Base-by-base conservation (phyloP, 495 filamentous ascomycete species). In the Penicillium salamii region DNA sequence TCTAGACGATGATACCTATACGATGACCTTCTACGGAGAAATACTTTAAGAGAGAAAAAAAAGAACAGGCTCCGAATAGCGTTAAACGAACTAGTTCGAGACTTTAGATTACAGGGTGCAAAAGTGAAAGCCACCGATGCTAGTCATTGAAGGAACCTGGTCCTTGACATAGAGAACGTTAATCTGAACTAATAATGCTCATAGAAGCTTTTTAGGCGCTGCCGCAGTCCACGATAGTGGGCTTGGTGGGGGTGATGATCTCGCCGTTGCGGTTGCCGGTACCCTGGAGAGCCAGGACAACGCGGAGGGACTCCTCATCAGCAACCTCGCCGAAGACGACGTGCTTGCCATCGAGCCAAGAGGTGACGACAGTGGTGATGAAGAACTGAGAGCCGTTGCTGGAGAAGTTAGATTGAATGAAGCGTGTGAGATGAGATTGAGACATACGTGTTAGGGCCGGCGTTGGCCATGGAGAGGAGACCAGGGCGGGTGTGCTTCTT, bases 331-430 rank as follows among this genome's bases (percentile, higher is more conserved):
- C 93, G 70, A 97, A 99, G 49, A 99, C 93, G 48, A 99, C 93
- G 75, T 99, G 93, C 78, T 97, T 97, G 58, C 85, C 84, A 66
- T 97, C 90, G 45, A 99, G 83, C 78, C 97, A 95, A 23, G 86
- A 85, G 34, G 93, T 99, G 20, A 81, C 75, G 53, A 95, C 87
- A 26, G 95, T 97, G 49, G 93, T 99, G 67, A 99, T 75, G 81
- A 97, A 99, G 84, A 99, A 99, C 69, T 97, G 95, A 50, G 86
- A 91, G 59, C 95, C 93, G 69, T 97, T 99, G 71, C 93, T 97
- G 51, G 5, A 57, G 14, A 20, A 29, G 46, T 48, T 33, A 48
- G 28, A 39, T 39, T 23, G 24, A 29, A 7, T 14, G 6, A 39
- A 32, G 1, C 8, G 7, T 31, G 35, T 7, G 11, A 14, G 19